These are phyloP conservation scores for Erythrophleum fordii DNA, from an alignment of 306 rosid species.

Conservation along the genomic window DNA sequence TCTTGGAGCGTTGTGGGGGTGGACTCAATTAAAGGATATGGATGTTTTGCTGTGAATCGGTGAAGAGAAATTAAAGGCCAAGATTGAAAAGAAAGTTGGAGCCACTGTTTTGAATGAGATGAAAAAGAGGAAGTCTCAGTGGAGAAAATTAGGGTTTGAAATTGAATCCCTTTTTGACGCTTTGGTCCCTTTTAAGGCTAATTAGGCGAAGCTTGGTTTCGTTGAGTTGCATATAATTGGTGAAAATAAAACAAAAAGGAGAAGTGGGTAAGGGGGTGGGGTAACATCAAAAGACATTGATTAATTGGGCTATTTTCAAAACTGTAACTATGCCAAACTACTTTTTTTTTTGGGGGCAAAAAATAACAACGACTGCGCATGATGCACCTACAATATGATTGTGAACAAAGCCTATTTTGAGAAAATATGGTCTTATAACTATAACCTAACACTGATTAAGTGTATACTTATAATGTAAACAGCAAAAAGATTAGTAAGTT, in stretches of 20 bases:
- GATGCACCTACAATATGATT: conserved; percentile 27
- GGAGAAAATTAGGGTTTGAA: conserved; percentile 11
- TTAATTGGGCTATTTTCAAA: conserved; percentile 23
- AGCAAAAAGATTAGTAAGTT: too few relatives aligned
- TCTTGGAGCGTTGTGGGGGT: too few relatives aligned
- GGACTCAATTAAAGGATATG: too few relatives aligned
- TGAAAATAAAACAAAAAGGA: not conserved
- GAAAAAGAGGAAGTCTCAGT: conserved; percentile 19
- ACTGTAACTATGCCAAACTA: not conserved
- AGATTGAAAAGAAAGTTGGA: conserved; percentile 31
- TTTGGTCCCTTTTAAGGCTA: not conserved
- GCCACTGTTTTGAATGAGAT: conserved; percentile 10
- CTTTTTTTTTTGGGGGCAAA: conserved; percentile 1
- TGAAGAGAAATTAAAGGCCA: not conserved
- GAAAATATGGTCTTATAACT: not conserved
- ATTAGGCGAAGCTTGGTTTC: not conserved
- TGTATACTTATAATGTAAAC: not conserved
- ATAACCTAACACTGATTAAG: too few relatives aligned
- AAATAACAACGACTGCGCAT: conserved; percentile 49
- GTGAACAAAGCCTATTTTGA: too few relatives aligned
- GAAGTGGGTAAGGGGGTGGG: conserved; percentile 3
- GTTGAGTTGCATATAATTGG: not conserved
- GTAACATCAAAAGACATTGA: conserved; percentile 4
- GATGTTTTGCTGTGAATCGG: conserved; percentile 32
- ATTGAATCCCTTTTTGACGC: not conserved